phyloP scores from a whole-genome alignment of 495 filamentous ascomycete species.

The Chaetomium tenue region DNA sequence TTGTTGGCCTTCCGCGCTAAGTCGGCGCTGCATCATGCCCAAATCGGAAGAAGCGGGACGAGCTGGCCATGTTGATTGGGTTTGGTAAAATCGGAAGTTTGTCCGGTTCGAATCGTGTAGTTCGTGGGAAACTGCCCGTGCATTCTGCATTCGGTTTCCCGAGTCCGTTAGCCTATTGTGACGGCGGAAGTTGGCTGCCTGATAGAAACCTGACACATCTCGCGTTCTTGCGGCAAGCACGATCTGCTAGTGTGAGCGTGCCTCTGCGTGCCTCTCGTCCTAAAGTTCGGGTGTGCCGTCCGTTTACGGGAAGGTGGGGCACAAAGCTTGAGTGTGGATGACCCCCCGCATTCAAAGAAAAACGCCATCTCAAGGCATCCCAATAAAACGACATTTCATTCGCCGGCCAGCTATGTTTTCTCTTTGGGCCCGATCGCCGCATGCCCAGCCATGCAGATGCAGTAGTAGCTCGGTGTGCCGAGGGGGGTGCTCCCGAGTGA shows the following conservation, averaged over 20 bases:
- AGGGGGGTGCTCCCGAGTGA: background rate
- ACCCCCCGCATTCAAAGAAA: slow-evolving; percentile 10
- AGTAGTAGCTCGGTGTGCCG: slow-evolving; percentile 1
- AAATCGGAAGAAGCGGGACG: background rate
- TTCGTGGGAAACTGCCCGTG: background rate
- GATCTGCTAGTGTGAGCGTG: background rate
- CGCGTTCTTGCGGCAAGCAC: slow-evolving; percentile 6
- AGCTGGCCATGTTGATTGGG: background rate
- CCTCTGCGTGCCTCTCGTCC: background rate
- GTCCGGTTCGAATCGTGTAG: background rate
- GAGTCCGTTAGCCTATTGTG: background rate
- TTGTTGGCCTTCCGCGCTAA: background rate
- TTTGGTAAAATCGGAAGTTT: background rate
- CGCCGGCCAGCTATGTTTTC: slow-evolving; percentile 1
- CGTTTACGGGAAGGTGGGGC: slow-evolving; percentile 1
- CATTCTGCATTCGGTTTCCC: background rate
- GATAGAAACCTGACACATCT: slow-evolving; percentile 12
- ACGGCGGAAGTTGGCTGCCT: slow-evolving; percentile 2
- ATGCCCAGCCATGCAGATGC: slow-evolving; percentile 1
- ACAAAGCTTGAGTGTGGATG: slow-evolving; percentile 2
- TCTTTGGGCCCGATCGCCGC: slow-evolving; percentile 4
- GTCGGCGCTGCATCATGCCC: background rate
- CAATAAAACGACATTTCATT: slow-evolving; percentile 18
- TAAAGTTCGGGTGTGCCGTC: background rate
- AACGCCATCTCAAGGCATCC: slow-evolving; percentile 25